Conservation (phyloP, 306 rosid genomes). For the Urtica urens region DNA sequence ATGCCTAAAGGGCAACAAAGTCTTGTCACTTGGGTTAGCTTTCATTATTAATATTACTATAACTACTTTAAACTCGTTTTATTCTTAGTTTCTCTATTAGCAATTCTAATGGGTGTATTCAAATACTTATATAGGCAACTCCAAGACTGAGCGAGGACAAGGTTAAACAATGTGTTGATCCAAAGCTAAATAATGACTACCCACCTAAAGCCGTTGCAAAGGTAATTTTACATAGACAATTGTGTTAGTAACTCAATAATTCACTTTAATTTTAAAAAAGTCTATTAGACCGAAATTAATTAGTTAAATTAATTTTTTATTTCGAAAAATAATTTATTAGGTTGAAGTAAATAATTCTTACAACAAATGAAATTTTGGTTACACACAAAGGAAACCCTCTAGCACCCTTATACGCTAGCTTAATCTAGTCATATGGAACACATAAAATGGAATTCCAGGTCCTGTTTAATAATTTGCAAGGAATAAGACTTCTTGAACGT, state of each 20-base stretch:
- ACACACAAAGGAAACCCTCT: no score
- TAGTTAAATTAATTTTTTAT: neutral
- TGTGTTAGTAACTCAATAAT: neutral
- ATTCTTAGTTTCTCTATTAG: neutral
- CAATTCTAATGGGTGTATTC: neutral
- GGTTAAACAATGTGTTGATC: slow-evolving; percentile 97
- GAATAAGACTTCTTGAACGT: no score
- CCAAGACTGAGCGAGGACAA: slow-evolving; percentile 98
- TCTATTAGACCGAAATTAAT: neutral
- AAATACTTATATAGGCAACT: slow-evolving; percentile 63
- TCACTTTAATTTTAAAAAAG: neutral
- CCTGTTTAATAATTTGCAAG: no score
- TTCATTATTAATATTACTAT: neutral
- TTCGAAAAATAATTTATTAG: neutral
- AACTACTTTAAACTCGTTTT: neutral
- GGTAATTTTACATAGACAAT: slow-evolving; percentile 18
- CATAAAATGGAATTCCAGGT: no score
- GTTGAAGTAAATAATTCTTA: no score
- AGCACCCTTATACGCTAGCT: no score
- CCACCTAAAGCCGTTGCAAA: slow-evolving; percentile 97
- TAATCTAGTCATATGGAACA: no score
- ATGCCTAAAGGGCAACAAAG: slow-evolving; percentile 99
- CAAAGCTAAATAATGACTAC: slow-evolving; percentile 78
- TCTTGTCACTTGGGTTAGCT: slow-evolving; percentile 95
- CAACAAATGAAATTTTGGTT: no score